Conservation (phyloP, 2,329 filamentous ascomycete species). For the Sphaerulina populicola region DNA sequence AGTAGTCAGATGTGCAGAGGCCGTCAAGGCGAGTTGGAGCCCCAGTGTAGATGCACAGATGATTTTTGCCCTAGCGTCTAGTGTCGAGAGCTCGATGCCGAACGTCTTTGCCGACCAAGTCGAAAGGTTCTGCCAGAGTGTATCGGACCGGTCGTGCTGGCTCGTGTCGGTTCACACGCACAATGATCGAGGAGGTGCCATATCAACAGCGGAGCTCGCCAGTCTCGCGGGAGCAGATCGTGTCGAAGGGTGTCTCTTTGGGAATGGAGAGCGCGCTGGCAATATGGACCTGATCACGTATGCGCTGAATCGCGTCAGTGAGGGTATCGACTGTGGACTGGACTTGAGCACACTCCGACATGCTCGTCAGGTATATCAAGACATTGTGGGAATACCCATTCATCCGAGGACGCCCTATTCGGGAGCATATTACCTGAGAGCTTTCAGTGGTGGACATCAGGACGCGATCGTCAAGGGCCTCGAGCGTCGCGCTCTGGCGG, state of each 20-base stretch:
- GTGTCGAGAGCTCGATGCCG: constrained; percentile 86
- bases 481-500: constrained; percentile 35
- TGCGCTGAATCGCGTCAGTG: constrained; percentile 87
- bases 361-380: constrained; percentile 81
- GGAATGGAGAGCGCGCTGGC: constrained; percentile 89
- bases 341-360: constrained; percentile 84
- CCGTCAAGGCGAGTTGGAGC: constrained; percentile 88
- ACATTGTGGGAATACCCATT: constrained; percentile 87
- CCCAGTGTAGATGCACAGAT: constrained; percentile 70
- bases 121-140: constrained; percentile 84
- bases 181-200: constrained; percentile 84
- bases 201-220: constrained; percentile 81
- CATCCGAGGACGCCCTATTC: constrained; percentile 85
- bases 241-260: constrained; percentile 88
- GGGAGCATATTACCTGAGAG: constrained; percentile 81
- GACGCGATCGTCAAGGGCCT: constrained; percentile 95
- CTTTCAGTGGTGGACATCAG: constrained; percentile 86
- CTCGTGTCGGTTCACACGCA: constrained; percentile 86
- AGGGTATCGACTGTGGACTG: constrained; percentile 73
- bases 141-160: constrained; percentile 75
- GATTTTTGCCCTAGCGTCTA: constrained; percentile 94
- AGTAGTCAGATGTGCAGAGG: constrained; percentile 73
- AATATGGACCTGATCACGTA: constrained; percentile 93
- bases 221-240: constrained; percentile 97
- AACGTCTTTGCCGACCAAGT: constrained; percentile 95